Conservation (phyloP, 495 filamentous ascomycete genomes). For the Recurvomyces mirabilis region DNA sequence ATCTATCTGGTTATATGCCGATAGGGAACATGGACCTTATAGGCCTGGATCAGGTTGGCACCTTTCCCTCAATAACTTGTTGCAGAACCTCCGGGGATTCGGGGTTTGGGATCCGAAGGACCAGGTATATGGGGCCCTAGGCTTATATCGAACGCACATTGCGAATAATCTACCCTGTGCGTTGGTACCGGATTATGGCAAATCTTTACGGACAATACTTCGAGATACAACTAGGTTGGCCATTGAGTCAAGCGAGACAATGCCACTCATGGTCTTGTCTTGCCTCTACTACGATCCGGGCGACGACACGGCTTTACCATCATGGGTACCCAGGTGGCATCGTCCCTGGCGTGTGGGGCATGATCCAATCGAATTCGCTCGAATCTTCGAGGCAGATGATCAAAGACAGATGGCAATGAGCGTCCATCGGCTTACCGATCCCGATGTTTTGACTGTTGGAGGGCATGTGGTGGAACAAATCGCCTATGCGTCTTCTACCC, state of each 20-base stretch:
- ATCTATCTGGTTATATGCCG: neutral
- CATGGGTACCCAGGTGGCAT: neutral
- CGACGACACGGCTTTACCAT: neutral
- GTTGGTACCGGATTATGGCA: neutral
- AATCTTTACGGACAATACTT: neutral
- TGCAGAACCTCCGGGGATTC: neutral
- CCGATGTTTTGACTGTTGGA: too few relatives aligned
- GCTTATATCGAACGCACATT: neutral
- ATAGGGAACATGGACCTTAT: neutral
- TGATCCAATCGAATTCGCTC: neutral
- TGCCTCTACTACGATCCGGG: neutral
- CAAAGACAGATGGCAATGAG: neutral
- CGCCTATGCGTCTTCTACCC: too few relatives aligned
- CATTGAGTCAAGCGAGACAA: neutral
- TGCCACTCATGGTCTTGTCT: neutral
- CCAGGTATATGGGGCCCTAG: neutral
- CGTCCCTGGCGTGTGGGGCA: neutral
- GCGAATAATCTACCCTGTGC: neutral
- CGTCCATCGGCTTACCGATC: too few relatives aligned
- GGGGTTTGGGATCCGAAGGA: neutral
- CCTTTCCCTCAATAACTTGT: neutral
- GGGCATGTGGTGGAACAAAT: too few relatives aligned
- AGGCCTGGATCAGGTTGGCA: neutral
- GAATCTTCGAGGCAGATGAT: neutral
- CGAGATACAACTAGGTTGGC: neutral